A percentile compares a stretch with the other conserved stretches of the same genome.
phyloP scores from a whole-genome alignment of 306 rosid genomes.

The Pyrus bretschneideri region DNA sequence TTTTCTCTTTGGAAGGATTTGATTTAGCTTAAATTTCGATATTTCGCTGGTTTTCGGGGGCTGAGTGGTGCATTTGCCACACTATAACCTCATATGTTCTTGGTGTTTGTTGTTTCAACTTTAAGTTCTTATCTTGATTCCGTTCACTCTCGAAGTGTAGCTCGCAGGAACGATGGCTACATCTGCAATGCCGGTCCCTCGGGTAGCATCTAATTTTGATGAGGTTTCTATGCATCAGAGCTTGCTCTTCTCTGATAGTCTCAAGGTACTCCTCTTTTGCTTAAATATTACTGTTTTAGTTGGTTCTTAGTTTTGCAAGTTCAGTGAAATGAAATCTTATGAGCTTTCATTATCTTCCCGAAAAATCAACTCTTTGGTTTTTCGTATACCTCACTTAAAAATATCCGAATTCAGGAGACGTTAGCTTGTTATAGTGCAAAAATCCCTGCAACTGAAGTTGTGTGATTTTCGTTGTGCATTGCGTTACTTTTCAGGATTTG shows the following conservation, averaged over 20 bases:
- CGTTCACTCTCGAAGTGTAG: slow-evolving; percentile 4
- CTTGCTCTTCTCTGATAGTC: slow-evolving; percentile 88
- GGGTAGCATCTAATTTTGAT: slow-evolving; percentile 71
- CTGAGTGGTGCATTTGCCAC: not conserved
- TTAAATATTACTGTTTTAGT: not conserved
- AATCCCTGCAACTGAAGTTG: not conserved
- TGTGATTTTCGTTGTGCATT: slow-evolving; percentile 7
- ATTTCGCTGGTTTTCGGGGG: not conserved
- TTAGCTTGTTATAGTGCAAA: not conserved
- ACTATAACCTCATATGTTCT: not conserved
- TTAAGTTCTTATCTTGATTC: not conserved
- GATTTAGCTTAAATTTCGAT: not conserved
- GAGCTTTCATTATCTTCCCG: not conserved
- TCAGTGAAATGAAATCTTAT: not conserved
- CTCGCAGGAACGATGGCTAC: slow-evolving; percentile 57
- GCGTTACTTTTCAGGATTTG: slow-evolving; percentile 60
- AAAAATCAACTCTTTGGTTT: not conserved
- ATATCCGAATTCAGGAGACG: not conserved
- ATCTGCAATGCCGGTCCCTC: slow-evolving; percentile 43
- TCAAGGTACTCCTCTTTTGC: slow-evolving; percentile 45
- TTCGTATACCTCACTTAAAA: not conserved
- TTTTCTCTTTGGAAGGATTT: not conserved
- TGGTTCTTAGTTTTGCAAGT: not conserved
- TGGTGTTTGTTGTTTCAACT: slow-evolving; percentile 5
- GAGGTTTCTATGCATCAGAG: slow-evolving; percentile 96